phyloP scores from a whole-genome alignment of 305 asterid species.

The Fraxinus ornus region DNA sequence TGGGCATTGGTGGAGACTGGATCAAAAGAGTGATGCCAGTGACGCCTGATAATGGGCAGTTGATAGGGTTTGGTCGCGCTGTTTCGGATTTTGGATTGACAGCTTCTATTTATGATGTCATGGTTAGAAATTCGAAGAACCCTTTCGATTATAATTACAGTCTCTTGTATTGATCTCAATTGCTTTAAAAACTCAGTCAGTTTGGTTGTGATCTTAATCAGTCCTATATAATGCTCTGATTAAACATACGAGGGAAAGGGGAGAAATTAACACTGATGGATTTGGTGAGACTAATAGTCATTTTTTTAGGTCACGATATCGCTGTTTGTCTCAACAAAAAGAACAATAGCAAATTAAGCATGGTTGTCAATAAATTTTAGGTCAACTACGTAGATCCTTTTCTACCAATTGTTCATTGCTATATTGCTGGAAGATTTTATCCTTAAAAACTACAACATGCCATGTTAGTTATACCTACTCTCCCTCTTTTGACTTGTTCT shows the following conservation, averaged over 20 bases:
- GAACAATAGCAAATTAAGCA: neutral
- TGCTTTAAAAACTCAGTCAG: neutral
- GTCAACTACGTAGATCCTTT: neutral
- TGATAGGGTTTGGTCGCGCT: constrained; percentile 88
- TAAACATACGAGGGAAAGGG: neutral
- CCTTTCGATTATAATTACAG: neutral
- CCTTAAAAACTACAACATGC: neutral
- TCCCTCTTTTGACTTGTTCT: neutral
- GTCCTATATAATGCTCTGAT: neutral
- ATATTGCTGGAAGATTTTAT: neutral
- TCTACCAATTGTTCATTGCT: neutral
- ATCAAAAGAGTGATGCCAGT: constrained; percentile 52
- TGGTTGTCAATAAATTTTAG: neutral
- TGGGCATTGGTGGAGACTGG: constrained; percentile 65
- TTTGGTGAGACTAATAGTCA: neutral
- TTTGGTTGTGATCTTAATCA: neutral
- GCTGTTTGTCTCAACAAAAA: neutral
- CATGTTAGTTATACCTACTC: neutral
- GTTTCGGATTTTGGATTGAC: constrained; percentile 78
- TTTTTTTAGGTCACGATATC: neutral
- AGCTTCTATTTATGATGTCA: constrained; percentile 75
- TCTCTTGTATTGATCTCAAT: neutral
- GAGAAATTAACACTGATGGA: neutral
- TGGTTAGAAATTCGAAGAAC: constrained; percentile 43
- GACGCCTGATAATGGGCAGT: constrained; percentile 62